Evolutionary conservation across 2,329 filamentous ascomycete species (phyloP), one percentile per base, ranked within the genome.

Genomic region (Cordyceps cateniannulata): DNA sequence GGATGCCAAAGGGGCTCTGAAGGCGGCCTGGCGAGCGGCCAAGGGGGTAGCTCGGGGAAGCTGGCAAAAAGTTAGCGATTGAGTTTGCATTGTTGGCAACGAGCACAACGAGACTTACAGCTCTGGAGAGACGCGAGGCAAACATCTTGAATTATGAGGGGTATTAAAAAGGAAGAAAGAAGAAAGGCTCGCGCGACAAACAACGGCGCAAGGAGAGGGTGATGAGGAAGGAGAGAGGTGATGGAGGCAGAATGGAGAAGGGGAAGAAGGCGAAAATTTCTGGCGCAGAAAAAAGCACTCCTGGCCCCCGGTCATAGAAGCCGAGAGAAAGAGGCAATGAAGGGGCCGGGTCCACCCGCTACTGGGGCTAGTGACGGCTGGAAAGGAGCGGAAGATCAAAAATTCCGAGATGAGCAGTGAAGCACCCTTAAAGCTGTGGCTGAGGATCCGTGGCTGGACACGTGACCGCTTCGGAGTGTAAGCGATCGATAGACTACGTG

Each of bases 11-110:
- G 91, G 86, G 69, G 88, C 84, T 79, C 87, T 87, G 72, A 85
- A 78, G 63, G 84, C 80, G 69, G 86, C 82, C 71, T 86, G 82
- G 77, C 88, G 88, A 73, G 86, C 80, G 75, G 87, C 80, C 74
- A 85, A 78, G 71, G 88, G 81, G 67, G 83, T 80, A 75, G 89
- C 87, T 83, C 91, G 86, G 73, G 91, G 90, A 77, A 96, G 85
- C 89, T 93, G 2, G 56, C 25, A 48, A 60, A 56, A 27, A 49
- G 57, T 59, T 69, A 69, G 47, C 14, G 25, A 53, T 45, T 10
- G 24, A 10, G 40, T 45, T 47, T 52, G 49, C 40, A 59, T 29
- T 58, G 50, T 12, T 35, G 49, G 2, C 14, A 22, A 47, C 47
- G 52, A 54, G n/a, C 59, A 58, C 60, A 58, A 1, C 20, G 35